These are phyloP conservation scores for Musa itinerans DNA, from an alignment of 176 grass and related monocot genomes.

Conservation along the genomic window DNA sequence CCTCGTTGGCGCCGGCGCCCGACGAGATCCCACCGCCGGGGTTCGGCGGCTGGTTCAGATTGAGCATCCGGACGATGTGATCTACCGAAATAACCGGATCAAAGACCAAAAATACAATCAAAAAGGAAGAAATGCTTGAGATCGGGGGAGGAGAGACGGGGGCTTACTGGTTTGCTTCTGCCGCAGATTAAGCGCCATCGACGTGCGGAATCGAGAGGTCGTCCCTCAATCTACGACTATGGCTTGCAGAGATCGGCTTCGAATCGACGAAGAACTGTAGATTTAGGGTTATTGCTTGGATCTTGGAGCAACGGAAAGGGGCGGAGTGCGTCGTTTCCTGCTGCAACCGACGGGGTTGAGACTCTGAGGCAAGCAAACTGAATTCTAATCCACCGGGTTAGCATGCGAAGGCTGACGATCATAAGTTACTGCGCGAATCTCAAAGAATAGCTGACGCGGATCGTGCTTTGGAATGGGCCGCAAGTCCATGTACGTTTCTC, in stretches of 20 bases:
- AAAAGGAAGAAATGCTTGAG: not conserved
- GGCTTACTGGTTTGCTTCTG: constrained; percentile 60
- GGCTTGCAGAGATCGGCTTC: too few relatives aligned
- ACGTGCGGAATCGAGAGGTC: not conserved
- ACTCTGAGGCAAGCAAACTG: not conserved
- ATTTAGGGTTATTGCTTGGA: not conserved
- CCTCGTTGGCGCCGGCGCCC: constrained; percentile 19
- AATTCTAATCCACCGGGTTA: too few relatives aligned
- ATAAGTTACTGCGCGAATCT: not conserved
- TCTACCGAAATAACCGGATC: constrained; percentile 26
- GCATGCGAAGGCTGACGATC: not conserved
- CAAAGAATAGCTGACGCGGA: not conserved
- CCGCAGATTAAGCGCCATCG: constrained; percentile 64
- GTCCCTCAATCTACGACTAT: not conserved
- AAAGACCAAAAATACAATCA: not conserved
- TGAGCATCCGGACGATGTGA: constrained; percentile 43
- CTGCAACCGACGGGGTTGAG: not conserved
- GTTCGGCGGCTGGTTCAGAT: constrained; percentile 28
- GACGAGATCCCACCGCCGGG: constrained; percentile 9
- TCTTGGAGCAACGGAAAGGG: not conserved
- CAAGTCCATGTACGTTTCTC: too few relatives aligned
- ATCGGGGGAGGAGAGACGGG: not conserved
- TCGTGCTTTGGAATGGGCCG: too few relatives aligned
- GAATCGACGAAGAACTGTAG: not conserved
- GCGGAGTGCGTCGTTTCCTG: not conserved